These are phyloP conservation scores for Bryum argenteum DNA, from an alignment of 225 moss, liverwort and hornwort genomes.

Conservation along the genomic window DNA sequence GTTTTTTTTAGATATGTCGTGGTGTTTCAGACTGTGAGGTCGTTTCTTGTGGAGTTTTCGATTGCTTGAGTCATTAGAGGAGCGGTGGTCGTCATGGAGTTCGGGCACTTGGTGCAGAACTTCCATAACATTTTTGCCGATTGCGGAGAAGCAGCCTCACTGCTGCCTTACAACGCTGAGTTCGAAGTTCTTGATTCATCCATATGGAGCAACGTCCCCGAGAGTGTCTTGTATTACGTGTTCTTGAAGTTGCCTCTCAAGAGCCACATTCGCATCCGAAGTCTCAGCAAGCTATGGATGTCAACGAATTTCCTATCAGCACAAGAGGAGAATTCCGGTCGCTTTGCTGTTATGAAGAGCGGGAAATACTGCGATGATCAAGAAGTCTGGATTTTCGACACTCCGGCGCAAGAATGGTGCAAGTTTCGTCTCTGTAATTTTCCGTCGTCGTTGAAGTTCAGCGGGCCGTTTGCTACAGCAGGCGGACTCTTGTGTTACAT, in stretches of 20 bases:
- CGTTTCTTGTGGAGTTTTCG: neutral
- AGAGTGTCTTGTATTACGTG: constrained; percentile 37
- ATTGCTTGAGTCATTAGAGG: constrained; percentile 6
- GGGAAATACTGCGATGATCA: constrained; percentile 27
- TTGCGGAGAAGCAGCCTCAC: constrained; percentile 14
- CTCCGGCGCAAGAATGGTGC: constrained; percentile 53
- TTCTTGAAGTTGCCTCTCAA: constrained; percentile 44
- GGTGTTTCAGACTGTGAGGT: neutral
- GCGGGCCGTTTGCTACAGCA: constrained; percentile 44
- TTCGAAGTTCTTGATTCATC: constrained; percentile 31
- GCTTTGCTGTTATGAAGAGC: constrained; percentile 42
- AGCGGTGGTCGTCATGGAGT: constrained; percentile 26
- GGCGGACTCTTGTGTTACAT: constrained; percentile 55
- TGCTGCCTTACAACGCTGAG: neutral
- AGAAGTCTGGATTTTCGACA: constrained; percentile 52
- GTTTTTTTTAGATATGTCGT: neutral
- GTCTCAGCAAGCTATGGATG: constrained; percentile 46
- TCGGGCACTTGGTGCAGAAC: constrained; percentile 25
- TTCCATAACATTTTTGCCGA: constrained; percentile 24
- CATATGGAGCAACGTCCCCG: constrained; percentile 43
- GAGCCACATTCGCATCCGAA: constrained; percentile 39
- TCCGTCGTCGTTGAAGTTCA: constrained; percentile 23
- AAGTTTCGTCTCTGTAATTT: constrained; percentile 41
- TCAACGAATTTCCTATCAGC: constrained; percentile 28
- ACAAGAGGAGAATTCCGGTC: neutral